Base-by-base conservation (phyloP, 2,329 filamentous ascomycete species). In the Reticulascus tulasneorum region DNA sequence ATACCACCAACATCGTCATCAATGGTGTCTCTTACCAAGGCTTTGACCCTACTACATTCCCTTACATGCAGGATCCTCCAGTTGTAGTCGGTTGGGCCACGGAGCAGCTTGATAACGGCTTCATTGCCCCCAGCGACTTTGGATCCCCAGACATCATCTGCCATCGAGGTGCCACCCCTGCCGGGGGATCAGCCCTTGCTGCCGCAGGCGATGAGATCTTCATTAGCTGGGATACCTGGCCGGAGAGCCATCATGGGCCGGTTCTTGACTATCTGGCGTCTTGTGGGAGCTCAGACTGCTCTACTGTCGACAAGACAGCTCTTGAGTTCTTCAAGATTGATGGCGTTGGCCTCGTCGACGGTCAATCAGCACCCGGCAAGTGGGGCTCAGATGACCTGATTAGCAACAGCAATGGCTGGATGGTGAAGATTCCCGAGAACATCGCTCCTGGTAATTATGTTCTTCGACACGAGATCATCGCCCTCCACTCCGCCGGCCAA, bases 201-300 rank as follows among this genome's bases (percentile, higher is more conserved):
- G 63, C 67, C n/a, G 82, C 80, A 11, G 82, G 82, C 43, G 64
- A 66, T 45, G 66, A 64, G 8, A 55, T 85, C 47, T 63, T 73
- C 40, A 59, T 85, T 31, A 68, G 76, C 49, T 85, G 81, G 82
- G 75, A 68, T 39, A 63, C 64, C 12, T 86, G 82, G 82, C 80
- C 81, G n/a, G 64, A 72, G 9, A 72, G 67, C 36, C 71, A 86
- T 62, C 68, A 79, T 46, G 77, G 77, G 3, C 77, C 77, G 13
- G 67, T 81, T 47, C 67, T 80, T 46, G 71, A 71, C 53, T 81
- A 81, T 62, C 60, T 82, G 23, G 78, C 78, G 39, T 65, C 67
- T 45, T 75, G 71, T 57, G 63, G 67, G 30, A 70, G 66, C 19
- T n/a, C n/a, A n/a, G 71, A 78, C 52, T 80, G 74, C 52, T 57